Base-by-base conservation (phyloP, 495 filamentous ascomycete genomes). In the Penicillium fimorum region DNA sequence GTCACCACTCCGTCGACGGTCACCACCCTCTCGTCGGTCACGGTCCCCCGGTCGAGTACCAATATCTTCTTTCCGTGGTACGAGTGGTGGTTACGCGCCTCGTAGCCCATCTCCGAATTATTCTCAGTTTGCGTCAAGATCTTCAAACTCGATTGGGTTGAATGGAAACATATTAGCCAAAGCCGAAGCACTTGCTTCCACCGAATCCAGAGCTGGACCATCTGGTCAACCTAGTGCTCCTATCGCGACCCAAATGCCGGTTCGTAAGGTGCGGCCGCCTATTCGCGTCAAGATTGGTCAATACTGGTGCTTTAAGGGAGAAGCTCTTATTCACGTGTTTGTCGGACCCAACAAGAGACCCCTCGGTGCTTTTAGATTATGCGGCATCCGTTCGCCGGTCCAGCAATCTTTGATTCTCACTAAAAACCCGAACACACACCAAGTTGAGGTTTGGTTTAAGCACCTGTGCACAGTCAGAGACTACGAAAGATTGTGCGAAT, bases 401-500 rank as follows among this genome's bases (percentile, higher is more conserved):
- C 63, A 58, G 49, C 25, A 18, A 7, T 61, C 70, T 20, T 56
- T 81, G 40, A 13, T 25, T 1, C 9, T 29, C 0, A 24, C 42
- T 12, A 58, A 56, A 38, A 47, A 30, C 5, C 11, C 17, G 1
- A 13, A 18, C 11, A 25, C 17, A 13, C 1, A 17, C 61, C 4
- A 37, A 5, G 15, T 73, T 41, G 62, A 70, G 38, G 60, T 77
- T 52, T 77, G 75, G 69, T 82, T 78, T 58, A 67, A 64, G 46
- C 49, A 73, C 50, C 44, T 71, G 3, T 79, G 62, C 58, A 76
- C 66, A 9, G 52, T 63, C 9, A 61, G 64, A 27, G 68, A 76
- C 33, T 82, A 70, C 72, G 18, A 67, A 66, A 43, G 33, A 61
- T 32, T 61, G 56, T 52, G 74, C 77, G 64, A 73, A 68, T 10